Evolutionary conservation across 2,329 filamentous ascomycete species (phyloP), one percentile per base, ranked within the genome.

Genomic region (Hypoxylon sp.): DNA sequence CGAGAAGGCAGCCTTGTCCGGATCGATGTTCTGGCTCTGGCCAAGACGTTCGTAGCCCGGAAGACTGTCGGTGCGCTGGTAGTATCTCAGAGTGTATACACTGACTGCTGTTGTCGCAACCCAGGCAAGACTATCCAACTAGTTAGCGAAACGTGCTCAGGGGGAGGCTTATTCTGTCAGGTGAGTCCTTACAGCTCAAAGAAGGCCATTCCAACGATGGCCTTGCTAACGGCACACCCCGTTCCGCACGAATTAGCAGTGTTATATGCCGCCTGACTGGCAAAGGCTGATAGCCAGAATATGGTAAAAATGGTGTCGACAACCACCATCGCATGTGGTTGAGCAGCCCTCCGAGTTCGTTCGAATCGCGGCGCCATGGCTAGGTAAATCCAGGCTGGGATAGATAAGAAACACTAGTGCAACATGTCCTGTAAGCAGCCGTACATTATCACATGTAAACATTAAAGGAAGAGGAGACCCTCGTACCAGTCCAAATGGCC

Each of bases 1-100:
- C 63, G 88, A 90, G 80, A 91, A 91, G 66, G 89, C 89, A 29
- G 89, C 88, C 82, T 91, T 91, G 78, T 91, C 89, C 0, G 89
- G 89, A 76, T 91, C 89, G 72, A 90, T 90, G 80, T 87, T 86
- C 72, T 83, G 79, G 46, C 66, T 72, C 71, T 78, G 79, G 67
- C 77, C 77, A 55, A 82, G 79, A 59, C 82, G 82, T 74, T 88
- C 87, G 77, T 90, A 90, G 63, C 89, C 89, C 1, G 89, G 89
- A 14, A 91, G 84, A 62, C 80, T 84, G 74, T 87, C 86, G 79
- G 91, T 86, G 75, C 87, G 85, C 74, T 86, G 85, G 81, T 87
- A 90, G 81, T 89, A 90, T 69, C 86, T 83, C 69, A 90, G 80
- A 29, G 88, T 88, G 79, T 86, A 90, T 64, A 87, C 81, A 74